Evolutionary conservation across 2,329 filamentous ascomycete genomes (phyloP), one percentile per base, ranked within the genome.

Genomic region (Aspergillus sp.): DNA sequence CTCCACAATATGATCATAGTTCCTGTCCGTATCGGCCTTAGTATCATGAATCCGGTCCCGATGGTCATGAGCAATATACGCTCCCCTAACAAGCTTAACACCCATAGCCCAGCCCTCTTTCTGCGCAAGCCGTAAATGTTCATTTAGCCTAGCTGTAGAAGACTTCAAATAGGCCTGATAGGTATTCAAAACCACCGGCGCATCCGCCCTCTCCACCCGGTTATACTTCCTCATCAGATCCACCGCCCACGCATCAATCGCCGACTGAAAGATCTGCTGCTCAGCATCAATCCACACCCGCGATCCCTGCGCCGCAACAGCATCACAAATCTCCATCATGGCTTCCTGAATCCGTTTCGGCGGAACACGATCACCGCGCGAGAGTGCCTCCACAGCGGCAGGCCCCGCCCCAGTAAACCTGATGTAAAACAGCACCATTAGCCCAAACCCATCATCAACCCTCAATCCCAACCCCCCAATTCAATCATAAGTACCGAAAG

Each of bases 1-100:
- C 38, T 78, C 74, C 5, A 80, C 79, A 30, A 84, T 79, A 13
- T 71, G 73, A 66, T 87, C 80, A 74, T 86, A 87, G 57, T 76
- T 78, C 6, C 38, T 36, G 50, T 79, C 76, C 0, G 77, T 79
- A 7, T 75, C 73, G 0, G 63, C 66, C 52, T 78, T 78, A 13
- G 70, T 78, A 25, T 77, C 75, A 54, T 76, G 71, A 38, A 79
- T 79, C 13, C 67, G 61, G 1, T 65, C 57, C 13, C 77, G 63
- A 6, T 65, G 64, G 38, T 81, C 80, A 41, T 74, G 75, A 3
- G 69, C 70, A 25, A 82, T 80, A 60, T 82, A 81, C 1, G 79
- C 80, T 7, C 79, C 80, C 13, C 80, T 71, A 1, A 81, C 80
- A 0, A 81, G 70, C 63, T 81, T 81, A 53, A 81, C 72, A 0